Base-by-base conservation (phyloP, 805 yeast genomes). In the Hanseniaspora lachancei region DNA sequence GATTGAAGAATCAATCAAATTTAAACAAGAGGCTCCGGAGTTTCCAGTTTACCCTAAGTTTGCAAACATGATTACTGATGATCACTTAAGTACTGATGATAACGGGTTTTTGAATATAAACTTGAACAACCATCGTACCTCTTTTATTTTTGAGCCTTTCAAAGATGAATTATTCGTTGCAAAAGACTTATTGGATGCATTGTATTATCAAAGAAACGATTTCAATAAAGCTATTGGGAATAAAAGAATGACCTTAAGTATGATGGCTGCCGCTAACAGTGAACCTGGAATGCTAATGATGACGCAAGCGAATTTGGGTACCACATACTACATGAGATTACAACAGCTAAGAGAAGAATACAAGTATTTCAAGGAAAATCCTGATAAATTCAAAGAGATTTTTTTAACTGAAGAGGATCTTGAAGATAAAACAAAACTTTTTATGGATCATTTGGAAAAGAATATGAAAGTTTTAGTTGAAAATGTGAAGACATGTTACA, bases 161-260 rank as follows among this genome's bases (percentile, higher is more conserved):
- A 72, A 81, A 39, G 86, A 84, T 57, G 96, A 88, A 62, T 77
- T 84, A 59, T 82, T 89, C 66, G 79, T 81, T 55, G 83, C 87
- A 1, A 74, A 91, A 67, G 95, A 89, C 61, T 63, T 86, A 57
- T 78, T 82, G 60, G 80, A 86, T 3, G 88, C 93, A 2, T 71
- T 81, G 41, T 82, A 85, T 58, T 68, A 87, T 55, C 75, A 84
- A 1, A 73, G 80, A 16, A 87, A 87, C n/a, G 88, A 84, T 64
- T 70, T 80, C 51, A 70, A 77, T 20, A 69, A 77, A 48, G 88
- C 89, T 1, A 69, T 81, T 20, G 71, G 77, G 51, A 74, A 84
- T 47, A 82, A 82, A 61, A 71, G 79, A 59, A 74, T 81, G 32
- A 78, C 86, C 55, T 80, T 83, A 10, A 79, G 79, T 62, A 77